phyloP scores from a whole-genome alignment of 148 eudicot species.

The Salicornia ramosissima region DNA sequence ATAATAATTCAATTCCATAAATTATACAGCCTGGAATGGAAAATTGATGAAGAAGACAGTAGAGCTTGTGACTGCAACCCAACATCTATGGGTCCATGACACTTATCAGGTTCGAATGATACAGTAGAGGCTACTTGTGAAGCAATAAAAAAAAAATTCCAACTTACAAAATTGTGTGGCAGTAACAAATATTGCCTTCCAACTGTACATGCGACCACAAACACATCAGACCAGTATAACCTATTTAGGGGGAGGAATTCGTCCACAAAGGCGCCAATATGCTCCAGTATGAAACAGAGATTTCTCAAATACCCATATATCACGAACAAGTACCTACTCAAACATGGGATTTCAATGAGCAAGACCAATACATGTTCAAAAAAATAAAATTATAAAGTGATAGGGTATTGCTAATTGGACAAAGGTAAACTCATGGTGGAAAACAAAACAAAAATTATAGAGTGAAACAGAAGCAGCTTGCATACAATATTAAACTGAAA shows the following conservation, averaged over 20 bases:
- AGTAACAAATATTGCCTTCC: constrained; percentile 9
- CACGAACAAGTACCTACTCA: constrained; percentile 65
- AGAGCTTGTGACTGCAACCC: not conserved
- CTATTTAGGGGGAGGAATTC: constrained; percentile 41
- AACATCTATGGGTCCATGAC: constrained; percentile 9
- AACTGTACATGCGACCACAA: constrained; percentile 20
- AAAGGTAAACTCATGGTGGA: not conserved
- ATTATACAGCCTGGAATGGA: constrained; percentile 2
- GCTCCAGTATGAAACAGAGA: constrained; percentile 78
- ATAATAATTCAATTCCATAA: not conserved
- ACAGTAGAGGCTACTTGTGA: constrained; percentile 10
- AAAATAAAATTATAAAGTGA: no score
- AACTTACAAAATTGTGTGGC: constrained; percentile 23
- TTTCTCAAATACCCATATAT: constrained; percentile 94
- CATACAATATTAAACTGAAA: no score
- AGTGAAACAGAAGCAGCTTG: not conserved
- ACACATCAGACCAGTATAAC: constrained; percentile 1
- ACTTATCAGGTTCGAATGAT: not conserved
- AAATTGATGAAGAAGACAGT: not conserved
- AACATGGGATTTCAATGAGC: constrained; percentile 4
- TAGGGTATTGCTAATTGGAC: not conserved
- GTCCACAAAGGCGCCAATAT: constrained; percentile 91
- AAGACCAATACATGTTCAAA: not conserved
- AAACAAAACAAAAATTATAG: not conserved
- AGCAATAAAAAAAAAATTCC: constrained; percentile 1